Conservation (phyloP, 257 asterid species). For the Nyctanthes arbortristis region DNA sequence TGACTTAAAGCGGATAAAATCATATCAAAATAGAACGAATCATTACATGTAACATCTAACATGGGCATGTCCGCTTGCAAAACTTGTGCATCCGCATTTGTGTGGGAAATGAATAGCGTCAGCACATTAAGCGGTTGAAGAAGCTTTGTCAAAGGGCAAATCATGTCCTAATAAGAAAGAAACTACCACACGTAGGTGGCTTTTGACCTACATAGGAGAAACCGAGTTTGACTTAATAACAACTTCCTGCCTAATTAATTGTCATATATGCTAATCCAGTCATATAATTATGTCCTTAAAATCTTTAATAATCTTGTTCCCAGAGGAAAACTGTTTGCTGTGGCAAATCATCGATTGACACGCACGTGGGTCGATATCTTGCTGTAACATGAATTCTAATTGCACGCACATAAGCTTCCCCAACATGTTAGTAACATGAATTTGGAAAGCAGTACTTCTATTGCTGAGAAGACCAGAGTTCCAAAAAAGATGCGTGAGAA, state of each 20-base stretch:
- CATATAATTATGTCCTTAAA: background rate
- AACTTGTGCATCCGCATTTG: no score
- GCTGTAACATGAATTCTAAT: no score
- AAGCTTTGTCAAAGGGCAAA: slow-evolving; percentile 35
- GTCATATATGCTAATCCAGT: background rate
- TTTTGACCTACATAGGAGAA: background rate
- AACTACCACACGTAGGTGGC: slow-evolving; percentile 33
- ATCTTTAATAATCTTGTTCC: background rate
- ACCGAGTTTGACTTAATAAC: background rate
- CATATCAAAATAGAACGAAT: no score
- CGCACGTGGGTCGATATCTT: no score
- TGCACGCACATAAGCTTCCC: no score
- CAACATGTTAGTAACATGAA: no score
- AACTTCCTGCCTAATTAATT: background rate
- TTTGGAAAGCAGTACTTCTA: no score
- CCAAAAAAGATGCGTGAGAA: background rate
- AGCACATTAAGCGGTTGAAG: slow-evolving; percentile 27
- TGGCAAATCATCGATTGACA: no score
- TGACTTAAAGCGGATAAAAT: no score
- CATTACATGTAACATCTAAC: no score
- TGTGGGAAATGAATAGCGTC: no score
- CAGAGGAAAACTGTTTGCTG: background rate
- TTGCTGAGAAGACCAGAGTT: background rate
- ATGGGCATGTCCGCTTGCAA: no score
- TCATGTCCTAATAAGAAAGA: slow-evolving; percentile 22